These are phyloP conservation scores for Fusarium transvaalense DNA, from an alignment of 2,329 filamentous ascomycete genomes.

Conservation along the genomic window DNA sequence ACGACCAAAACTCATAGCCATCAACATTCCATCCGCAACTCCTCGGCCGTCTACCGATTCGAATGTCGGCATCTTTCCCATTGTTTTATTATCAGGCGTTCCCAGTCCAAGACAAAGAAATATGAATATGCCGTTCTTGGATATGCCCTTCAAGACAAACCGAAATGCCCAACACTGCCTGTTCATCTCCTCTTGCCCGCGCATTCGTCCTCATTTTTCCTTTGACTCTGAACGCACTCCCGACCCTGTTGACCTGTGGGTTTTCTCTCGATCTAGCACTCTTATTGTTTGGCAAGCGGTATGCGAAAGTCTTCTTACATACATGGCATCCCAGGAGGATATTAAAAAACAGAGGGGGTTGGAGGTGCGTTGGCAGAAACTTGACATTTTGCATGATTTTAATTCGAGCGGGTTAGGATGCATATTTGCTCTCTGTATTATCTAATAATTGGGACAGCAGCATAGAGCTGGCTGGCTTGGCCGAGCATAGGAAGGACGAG, in stretches of 20 bases:
- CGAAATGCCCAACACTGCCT: not conserved
- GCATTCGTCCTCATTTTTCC: slow-evolving; percentile 1
- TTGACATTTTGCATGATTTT: slow-evolving; percentile 23
- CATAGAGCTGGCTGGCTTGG: slow-evolving; percentile 37
- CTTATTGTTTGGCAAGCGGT: slow-evolving; percentile 26
- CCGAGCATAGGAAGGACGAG: slow-evolving; percentile 8
- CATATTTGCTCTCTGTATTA: slow-evolving; percentile 34
- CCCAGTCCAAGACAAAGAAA: slow-evolving; percentile 17
- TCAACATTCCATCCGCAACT: slow-evolving; percentile 14
- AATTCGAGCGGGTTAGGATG: slow-evolving; percentile 19
- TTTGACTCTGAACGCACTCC: slow-evolving; percentile 8
- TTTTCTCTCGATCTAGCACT: not conserved
- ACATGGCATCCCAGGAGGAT: slow-evolving; percentile 22
- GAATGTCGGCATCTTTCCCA: slow-evolving; percentile 7
- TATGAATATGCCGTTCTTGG: slow-evolving; percentile 19
- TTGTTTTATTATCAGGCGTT: slow-evolving; percentile 25
- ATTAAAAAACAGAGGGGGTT: slow-evolving; percentile 9
- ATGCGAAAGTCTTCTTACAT: slow-evolving; percentile 12
- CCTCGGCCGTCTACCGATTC: slow-evolving; percentile 1
- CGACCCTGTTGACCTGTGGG: slow-evolving; percentile 1
- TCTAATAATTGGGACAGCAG: slow-evolving; percentile 32
- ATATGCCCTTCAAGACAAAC: slow-evolving; percentile 6
- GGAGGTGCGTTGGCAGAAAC: not conserved
- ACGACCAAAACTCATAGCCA: slow-evolving; percentile 4
- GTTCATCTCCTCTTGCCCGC: not conserved